These are phyloP conservation scores for Coemansia sp. DNA, from an alignment of 192 early-diverging fungal species.

Conservation along the genomic window DNA sequence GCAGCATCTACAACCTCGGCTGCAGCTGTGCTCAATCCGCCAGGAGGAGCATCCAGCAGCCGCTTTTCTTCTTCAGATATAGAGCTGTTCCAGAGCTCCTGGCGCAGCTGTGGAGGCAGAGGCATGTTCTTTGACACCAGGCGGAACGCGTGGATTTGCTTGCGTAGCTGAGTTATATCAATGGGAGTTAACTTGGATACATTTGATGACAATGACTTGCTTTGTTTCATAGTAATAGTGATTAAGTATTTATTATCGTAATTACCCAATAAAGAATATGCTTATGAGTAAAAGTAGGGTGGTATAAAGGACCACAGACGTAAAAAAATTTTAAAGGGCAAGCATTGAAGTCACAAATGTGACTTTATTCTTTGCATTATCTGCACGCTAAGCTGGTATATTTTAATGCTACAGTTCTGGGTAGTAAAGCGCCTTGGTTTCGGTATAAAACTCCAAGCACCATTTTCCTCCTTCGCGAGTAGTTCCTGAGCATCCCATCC, in stretches of 20 bases:
- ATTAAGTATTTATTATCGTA: no score
- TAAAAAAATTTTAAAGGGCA: neutral
- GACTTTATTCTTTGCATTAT: neutral
- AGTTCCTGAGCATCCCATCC: conserved; percentile 58
- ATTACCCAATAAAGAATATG: no score
- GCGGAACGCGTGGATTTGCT: conserved; percentile 85
- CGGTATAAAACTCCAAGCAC: conserved; percentile 67
- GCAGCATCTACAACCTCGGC: conserved; percentile 61
- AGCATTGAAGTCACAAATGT: neutral
- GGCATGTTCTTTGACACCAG: conserved; percentile 76
- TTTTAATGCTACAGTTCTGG: neutral
- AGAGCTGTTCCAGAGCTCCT: conserved; percentile 61
- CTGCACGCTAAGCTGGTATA: neutral
- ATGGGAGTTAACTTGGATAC: conserved; percentile 50
- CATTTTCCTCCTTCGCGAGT: conserved; percentile 67
- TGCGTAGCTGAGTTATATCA: conserved; percentile 69
- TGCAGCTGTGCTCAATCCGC: conserved; percentile 41
- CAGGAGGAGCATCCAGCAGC: conserved; percentile 36
- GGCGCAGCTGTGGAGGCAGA: conserved; percentile 68
- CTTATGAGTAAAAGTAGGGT: no score
- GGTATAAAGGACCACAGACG: neutral
- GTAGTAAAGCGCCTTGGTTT: conserved; percentile 40
- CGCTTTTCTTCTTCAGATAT: conserved; percentile 43
- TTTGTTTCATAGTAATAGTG: no score
- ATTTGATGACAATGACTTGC: neutral